These are phyloP conservation scores for Hemileccinum impolitum DNA, from an alignment of 768 basidiomycete genomes.

Conservation along the genomic window DNA sequence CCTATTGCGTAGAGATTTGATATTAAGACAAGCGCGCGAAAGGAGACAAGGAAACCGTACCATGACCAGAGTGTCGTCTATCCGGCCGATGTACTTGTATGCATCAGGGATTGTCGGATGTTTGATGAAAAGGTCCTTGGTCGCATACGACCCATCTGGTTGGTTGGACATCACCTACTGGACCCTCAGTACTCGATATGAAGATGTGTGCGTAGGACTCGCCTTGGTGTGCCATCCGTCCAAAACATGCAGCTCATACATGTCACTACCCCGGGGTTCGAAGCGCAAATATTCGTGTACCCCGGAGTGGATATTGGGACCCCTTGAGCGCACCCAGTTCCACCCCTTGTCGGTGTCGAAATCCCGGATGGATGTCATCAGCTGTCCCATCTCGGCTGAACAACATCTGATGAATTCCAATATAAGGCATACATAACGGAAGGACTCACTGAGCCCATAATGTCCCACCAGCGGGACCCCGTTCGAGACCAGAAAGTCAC, in stretches of 20 bases:
- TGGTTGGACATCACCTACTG: slow-evolving; percentile 36
- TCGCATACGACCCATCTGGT: slow-evolving; percentile 52
- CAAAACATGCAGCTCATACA: slow-evolving; percentile 46
- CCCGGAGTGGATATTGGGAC: slow-evolving; percentile 15
- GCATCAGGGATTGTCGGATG: slow-evolving; percentile 41
- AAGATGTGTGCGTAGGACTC: background rate
- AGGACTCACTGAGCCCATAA: slow-evolving; percentile 46
- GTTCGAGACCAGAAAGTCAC: slow-evolving; percentile 44
- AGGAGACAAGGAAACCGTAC: slow-evolving; percentile 3
- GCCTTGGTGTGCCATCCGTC: slow-evolving; percentile 53
- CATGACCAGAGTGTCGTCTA: slow-evolving; percentile 53
- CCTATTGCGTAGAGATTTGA: slow-evolving; percentile 4
- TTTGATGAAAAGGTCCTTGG: slow-evolving; percentile 50
- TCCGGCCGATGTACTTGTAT: slow-evolving; percentile 50
- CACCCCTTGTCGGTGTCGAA: slow-evolving; percentile 50
- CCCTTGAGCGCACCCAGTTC: slow-evolving; percentile 46
- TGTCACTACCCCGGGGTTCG: slow-evolving; percentile 39
- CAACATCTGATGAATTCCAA: too few species aligned
- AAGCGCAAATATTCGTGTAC: slow-evolving; percentile 38
- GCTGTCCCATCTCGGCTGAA: slow-evolving; percentile 33
- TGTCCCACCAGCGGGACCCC: slow-evolving; percentile 49
- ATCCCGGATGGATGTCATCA: slow-evolving; percentile 49
- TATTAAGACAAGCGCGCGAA: too few species aligned
- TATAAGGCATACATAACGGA: too few species aligned
- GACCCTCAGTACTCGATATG: background rate